These are phyloP conservation scores for Annulohypoxylon moriforme DNA, from an alignment of 495 filamentous ascomycete genomes.

Conservation along the genomic window DNA sequence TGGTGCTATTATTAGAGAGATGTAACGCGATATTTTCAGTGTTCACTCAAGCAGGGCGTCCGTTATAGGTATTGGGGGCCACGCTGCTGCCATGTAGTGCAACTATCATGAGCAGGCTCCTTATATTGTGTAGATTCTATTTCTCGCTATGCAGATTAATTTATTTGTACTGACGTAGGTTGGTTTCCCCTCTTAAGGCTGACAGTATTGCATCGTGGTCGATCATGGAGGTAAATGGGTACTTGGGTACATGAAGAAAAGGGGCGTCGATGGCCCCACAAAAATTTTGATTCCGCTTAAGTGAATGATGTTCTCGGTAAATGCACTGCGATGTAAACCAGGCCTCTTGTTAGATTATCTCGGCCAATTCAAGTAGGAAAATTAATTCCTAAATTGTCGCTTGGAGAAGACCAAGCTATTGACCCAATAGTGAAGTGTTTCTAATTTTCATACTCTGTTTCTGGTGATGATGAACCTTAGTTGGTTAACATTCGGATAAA, in stretches of 20 bases:
- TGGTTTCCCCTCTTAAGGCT: neutral
- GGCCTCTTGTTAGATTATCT: neutral
- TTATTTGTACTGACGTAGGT: neutral
- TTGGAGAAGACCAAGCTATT: neutral
- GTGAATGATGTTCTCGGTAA: slow-evolving; percentile 1
- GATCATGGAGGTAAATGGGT: neutral
- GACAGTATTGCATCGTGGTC: neutral
- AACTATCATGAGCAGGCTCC: neutral
- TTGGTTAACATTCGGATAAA: neutral
- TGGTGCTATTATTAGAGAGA: neutral
- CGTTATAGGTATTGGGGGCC: neutral
- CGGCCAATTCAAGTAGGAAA: neutral
- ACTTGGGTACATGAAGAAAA: neutral
- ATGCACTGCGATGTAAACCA: slow-evolving; percentile 2
- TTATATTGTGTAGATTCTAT: neutral
- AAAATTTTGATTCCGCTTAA: neutral
- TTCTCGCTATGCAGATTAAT: too few relatives aligned
- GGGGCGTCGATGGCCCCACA: neutral
- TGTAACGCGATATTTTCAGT: neutral
- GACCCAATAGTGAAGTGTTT: neutral
- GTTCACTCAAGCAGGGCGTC: neutral
- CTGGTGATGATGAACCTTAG: neutral
- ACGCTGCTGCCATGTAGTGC: slow-evolving; percentile 12
- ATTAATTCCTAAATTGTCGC: neutral
- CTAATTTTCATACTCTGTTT: neutral